Evolutionary conservation across 2,329 filamentous ascomycete genomes (phyloP).

Genomic region (Rhytidhysteron rufulum): DNA sequence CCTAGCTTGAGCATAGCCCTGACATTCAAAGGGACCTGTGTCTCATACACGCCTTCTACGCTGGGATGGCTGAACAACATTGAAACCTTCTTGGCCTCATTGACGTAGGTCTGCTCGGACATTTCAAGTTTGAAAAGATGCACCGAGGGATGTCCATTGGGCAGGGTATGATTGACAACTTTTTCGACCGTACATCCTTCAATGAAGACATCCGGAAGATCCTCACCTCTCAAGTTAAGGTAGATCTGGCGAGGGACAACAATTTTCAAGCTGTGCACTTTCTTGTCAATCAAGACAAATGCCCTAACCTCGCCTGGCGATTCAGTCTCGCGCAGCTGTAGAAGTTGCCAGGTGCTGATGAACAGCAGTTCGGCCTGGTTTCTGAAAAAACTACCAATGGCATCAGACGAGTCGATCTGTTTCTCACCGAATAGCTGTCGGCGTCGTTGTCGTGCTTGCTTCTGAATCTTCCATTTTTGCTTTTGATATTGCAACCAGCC

Average conservation of each 20-base stretch:
- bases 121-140: conserved; percentile 94
- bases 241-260: conserved; percentile 87
- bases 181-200: conserved; percentile 86
- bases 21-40: conserved; percentile 80
- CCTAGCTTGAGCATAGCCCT: conserved; percentile 86
- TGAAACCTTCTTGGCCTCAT: conserved; percentile 77
- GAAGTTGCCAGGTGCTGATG: conserved; percentile 89
- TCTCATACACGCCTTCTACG: conserved; percentile 96
- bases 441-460: conserved; percentile 77
- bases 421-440: conserved; percentile 92
- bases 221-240: conserved; percentile 82
- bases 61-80: conserved; percentile 86
- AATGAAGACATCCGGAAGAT: conserved; percentile 84
- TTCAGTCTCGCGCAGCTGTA: conserved; percentile 80
- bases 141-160: conserved; percentile 89
- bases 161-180: conserved; percentile 85
- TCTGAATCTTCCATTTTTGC: conserved; percentile 98
- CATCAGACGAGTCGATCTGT: conserved; percentile 56
- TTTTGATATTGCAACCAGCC: conserved; percentile 94
- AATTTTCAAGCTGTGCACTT: conserved; percentile 82
- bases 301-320: conserved; percentile 82
- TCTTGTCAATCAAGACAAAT: conserved; percentile 88
- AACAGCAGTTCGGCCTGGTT: conserved; percentile 89
- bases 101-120: conserved; percentile 80
- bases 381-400: conserved; percentile 71